phyloP scores from a whole-genome alignment of 1,284 basidiomycete genomes.

The Ceratobasidium sp. region DNA sequence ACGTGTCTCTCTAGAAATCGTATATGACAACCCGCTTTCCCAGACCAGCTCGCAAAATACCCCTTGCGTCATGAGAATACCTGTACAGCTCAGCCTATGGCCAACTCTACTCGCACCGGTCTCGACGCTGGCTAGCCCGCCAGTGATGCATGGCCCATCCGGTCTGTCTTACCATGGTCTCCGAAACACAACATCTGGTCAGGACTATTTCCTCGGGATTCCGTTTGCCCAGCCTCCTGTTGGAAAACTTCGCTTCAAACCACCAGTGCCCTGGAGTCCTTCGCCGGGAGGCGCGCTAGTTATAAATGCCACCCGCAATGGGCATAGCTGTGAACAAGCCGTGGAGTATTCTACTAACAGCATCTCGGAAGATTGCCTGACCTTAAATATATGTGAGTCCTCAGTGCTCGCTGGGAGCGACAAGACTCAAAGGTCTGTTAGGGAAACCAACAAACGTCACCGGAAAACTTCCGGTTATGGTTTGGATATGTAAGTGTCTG shows the following conservation, averaged over 20 bases:
- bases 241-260: constrained; percentile 37
- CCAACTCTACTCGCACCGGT: too few relatives aligned
- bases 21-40: too few relatives aligned
- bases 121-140: too few relatives aligned
- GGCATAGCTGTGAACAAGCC: constrained; percentile 14
- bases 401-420: constrained; percentile 56
- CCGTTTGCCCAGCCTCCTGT: constrained; percentile 45
- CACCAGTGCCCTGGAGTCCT: constrained; percentile 7
- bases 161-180: constrained; percentile 20
- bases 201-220: constrained; percentile 48
- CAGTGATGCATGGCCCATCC: not conserved
- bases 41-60: too few relatives aligned
- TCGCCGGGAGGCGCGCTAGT: not conserved
- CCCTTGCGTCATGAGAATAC: too few relatives aligned
- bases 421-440: not conserved
- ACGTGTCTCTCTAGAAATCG: too few relatives aligned
- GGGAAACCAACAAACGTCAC: constrained; percentile 25
- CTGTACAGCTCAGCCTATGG: too few relatives aligned
- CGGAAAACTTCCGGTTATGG: constrained; percentile 56
- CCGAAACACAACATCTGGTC: constrained; percentile 30
- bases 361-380: constrained; percentile 59
- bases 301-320: constrained; percentile 11
- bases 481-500: constrained; percentile 52
- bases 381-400: constrained; percentile 58
- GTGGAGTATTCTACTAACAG: constrained; percentile 9